These are phyloP conservation scores for Populus tremula DNA, from an alignment of 345 rosid species.

Conservation along the genomic window DNA sequence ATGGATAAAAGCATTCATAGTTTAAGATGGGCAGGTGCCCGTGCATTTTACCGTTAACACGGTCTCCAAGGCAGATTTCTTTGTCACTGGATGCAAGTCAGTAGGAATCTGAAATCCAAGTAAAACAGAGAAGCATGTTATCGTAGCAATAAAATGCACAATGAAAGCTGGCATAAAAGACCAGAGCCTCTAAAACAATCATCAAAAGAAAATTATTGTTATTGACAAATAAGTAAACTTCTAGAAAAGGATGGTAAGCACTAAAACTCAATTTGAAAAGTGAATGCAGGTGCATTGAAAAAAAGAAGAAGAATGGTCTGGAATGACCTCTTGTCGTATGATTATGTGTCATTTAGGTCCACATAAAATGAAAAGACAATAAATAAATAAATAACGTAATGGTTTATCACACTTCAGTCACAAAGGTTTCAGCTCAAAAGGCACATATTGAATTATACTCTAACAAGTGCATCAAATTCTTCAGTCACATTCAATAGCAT, in stretches of 20 bases:
- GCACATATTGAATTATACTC: not conserved
- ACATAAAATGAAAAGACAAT: not conserved
- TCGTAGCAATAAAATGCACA: slow-evolving; percentile 4
- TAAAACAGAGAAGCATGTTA: slow-evolving; percentile 16
- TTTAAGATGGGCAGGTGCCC: not conserved
- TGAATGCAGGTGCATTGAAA: not conserved
- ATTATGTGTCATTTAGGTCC: not conserved
- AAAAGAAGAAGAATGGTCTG: not conserved
- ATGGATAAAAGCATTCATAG: not conserved
- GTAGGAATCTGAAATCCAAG: slow-evolving; percentile 75
- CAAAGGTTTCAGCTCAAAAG: not conserved
- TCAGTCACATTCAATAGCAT: not conserved
- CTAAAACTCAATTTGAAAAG: not conserved
- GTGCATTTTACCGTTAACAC: slow-evolving; percentile 78
- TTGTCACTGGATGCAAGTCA: slow-evolving; percentile 92
- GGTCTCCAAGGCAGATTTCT: slow-evolving; percentile 92
- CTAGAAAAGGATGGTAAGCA: not conserved
- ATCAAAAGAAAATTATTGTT: not conserved
- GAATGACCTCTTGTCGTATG: not conserved
- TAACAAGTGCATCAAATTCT: not conserved
- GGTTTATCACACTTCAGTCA: not conserved
- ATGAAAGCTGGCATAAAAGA: not conserved
- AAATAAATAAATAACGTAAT: not conserved
- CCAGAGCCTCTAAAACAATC: not conserved
- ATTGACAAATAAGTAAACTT: not conserved